Evolutionary conservation across 495 filamentous ascomycete species (phyloP).

Genomic region (Neurospora tetrasperma): DNA sequence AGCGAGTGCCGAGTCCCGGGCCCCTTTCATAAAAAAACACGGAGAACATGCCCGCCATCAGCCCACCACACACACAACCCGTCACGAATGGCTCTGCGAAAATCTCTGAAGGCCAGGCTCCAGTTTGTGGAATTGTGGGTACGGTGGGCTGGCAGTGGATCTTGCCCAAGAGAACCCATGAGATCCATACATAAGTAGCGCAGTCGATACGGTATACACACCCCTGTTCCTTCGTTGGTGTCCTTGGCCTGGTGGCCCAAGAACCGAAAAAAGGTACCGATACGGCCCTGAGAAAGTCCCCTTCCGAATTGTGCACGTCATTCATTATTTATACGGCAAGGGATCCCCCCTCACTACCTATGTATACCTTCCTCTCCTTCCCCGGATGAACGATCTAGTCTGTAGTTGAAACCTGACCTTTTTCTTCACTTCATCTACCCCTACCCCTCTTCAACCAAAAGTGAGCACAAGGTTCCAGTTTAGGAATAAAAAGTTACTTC

Average conservation of each 20-base stretch:
- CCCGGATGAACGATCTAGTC: not conserved
- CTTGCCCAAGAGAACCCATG: not conserved
- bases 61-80: not conserved
- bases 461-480: not conserved
- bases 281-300: not conserved
- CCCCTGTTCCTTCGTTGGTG: not conserved
- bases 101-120: not conserved
- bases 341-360: not conserved
- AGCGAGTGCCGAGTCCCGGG: slow-evolving; percentile 5
- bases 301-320: not conserved
- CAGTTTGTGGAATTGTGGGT: not conserved
- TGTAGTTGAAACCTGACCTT: not conserved
- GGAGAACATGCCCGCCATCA: not conserved
- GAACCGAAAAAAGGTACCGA: not conserved
- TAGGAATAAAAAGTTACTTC: not conserved
- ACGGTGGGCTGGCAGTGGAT: not conserved
- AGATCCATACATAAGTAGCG: not conserved
- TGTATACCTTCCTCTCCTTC: not conserved
- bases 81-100: not conserved
- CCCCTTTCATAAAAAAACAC: not conserved
- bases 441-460: not conserved
- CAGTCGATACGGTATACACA: not conserved
- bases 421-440: not conserved
- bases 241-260: not conserved
- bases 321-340: not conserved